Base-by-base conservation (phyloP, 306 rosid species). In the Dryas alaskensis region DNA sequence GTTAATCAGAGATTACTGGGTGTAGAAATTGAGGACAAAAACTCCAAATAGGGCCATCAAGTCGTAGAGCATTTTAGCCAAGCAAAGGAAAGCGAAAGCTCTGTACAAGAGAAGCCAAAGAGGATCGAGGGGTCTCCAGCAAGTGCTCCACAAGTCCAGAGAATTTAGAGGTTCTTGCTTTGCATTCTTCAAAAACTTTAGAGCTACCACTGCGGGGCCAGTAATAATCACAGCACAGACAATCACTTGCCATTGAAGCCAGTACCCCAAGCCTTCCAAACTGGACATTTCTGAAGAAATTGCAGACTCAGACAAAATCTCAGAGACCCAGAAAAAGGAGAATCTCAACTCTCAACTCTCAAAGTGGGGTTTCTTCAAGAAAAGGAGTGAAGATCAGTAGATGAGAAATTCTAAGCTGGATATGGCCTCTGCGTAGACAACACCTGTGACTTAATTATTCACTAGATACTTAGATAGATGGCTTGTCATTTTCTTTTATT, bases 61-160 rank as follows among this genome's bases (percentile, higher is more conserved):
- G 66, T 62, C 60, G 19, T n/a, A 69, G 72, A 80, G 83, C 25
- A 74, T 63, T 51, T 67, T 61, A 14, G 83, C 57, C 72, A 74
- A 37, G 65, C n/a, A 53, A 43, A 74, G 37, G 17, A 74, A 74
- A 10, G 79, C 71, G 3, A 62, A 74, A 9, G 69, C 76, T 63
- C 83, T 69, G 72, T 80, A 74, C 12, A 62, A 48, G 31, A 80
- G 76, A 63, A 80, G 83, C 83, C 79, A 80, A 43, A 80, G n/a
- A 46, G 83, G 83, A 54, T 68, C 72, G 60, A 80, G 76, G 8
- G 72, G 17, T 74, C 75, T 74, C 83, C 83, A 80, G 65, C 83
- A 74, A 1, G 67, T 42, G 5, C 45, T 74, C 83, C 83, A 80
- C 62, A 74, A 43, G 54, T 68, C 72, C 22, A 53, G 67, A 22